These are phyloP conservation scores for Gardenia jasminoides DNA, from an alignment of 257 asterid species.

Conservation along the genomic window DNA sequence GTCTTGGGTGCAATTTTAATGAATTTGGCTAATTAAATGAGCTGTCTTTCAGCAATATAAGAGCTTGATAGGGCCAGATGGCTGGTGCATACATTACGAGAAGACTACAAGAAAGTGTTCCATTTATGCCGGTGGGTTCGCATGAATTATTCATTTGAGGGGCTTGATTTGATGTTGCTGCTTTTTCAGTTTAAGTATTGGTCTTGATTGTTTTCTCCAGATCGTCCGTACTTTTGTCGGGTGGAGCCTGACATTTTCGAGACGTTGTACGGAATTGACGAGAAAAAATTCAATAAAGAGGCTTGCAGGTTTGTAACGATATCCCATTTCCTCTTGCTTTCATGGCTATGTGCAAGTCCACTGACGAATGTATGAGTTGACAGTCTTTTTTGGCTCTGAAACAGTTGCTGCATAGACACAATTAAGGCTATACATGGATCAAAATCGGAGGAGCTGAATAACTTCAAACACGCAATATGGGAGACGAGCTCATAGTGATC, in stretches of 20 bases:
- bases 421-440: conserved; percentile 74
- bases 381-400: no score
- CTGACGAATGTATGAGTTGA: not conserved
- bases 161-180: not conserved
- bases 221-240: conserved; percentile 88
- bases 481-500: conserved; percentile 25
- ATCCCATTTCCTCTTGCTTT: not conserved
- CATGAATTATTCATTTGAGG: not conserved
- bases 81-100: conserved; percentile 89
- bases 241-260: conserved; percentile 75
- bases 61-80: conserved; percentile 86
- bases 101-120: conserved; percentile 76
- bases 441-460: conserved; percentile 63
- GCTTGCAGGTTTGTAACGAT: conserved; percentile 75
- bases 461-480: conserved; percentile 68
- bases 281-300: conserved; percentile 79
- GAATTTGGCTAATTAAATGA: conserved; percentile 7
- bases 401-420: conserved; percentile 81
- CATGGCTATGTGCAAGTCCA: not conserved
- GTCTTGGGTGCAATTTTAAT: no score
- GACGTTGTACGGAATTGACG: conserved; percentile 66
- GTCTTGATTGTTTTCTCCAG: conserved; percentile 21
- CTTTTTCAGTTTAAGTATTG: not conserved
- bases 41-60: conserved; percentile 52
- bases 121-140: conserved; percentile 60